phyloP scores from a whole-genome alignment of 163 green algal genomes.

The Prototheca cutis region DNA sequence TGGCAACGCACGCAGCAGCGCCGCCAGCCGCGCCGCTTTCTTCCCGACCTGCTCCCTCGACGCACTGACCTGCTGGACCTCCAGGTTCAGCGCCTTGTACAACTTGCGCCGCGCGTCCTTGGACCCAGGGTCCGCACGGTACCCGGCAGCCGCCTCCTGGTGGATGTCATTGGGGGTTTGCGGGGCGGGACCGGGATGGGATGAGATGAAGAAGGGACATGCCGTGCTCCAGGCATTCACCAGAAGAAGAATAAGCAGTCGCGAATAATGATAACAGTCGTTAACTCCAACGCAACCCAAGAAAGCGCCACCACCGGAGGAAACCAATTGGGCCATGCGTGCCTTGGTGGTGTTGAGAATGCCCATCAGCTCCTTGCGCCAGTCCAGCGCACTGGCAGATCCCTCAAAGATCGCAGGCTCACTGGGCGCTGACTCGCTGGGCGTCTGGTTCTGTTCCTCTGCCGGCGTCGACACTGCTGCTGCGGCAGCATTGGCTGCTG shows the following conservation, averaged over 20 bases:
- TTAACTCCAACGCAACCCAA: too few relatives aligned
- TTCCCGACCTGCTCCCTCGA: conserved; percentile 53
- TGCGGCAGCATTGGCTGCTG: too few relatives aligned
- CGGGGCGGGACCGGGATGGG: too few relatives aligned
- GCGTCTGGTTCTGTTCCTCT: too few relatives aligned
- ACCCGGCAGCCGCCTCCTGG: neutral
- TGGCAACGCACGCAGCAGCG: conserved; percentile 22
- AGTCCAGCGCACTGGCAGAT: neutral
- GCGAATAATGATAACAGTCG: too few relatives aligned
- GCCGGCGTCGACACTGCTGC: too few relatives aligned
- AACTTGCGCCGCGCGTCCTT: conserved; percentile 21
- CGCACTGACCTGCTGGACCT: conserved; percentile 74
- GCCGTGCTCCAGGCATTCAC: too few relatives aligned
- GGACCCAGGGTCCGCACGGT: neutral
- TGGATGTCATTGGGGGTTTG: too few relatives aligned
- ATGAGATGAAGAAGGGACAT: too few relatives aligned
- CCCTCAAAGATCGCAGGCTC: neutral
- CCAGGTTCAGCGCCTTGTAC: conserved; percentile 61
- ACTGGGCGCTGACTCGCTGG: neutral
- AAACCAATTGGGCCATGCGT: too few relatives aligned
- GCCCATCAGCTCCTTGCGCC: neutral
- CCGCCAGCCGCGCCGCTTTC: conserved; percentile 38
- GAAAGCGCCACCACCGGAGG: too few relatives aligned
- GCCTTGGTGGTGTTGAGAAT: neutral
- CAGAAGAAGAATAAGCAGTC: too few relatives aligned